These are phyloP conservation scores for Starmerella riodocensis DNA, from an alignment of 805 yeast genomes.

Conservation along the genomic window DNA sequence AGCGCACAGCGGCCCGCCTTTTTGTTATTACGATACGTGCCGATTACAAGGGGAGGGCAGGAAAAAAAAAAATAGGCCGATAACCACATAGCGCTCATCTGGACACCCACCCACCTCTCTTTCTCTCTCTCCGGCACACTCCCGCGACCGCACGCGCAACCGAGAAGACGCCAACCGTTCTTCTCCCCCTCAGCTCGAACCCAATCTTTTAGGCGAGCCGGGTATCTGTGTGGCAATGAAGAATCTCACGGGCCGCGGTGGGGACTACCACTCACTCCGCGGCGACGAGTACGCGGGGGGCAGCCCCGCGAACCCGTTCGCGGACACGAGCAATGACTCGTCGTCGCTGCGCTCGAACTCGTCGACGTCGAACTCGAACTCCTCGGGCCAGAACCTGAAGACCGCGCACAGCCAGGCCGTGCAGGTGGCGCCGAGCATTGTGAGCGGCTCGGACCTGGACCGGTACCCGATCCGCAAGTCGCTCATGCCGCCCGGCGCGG, in stretches of 20 bases:
- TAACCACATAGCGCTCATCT: background rate
- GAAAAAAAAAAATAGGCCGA: no score
- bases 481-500: constrained; percentile 13
- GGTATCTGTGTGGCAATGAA: constrained; percentile 13
- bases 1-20: no score
- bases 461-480: constrained; percentile 27
- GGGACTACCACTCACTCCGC: constrained; percentile 18
- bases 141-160: background rate
- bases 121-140: background rate
- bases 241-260: constrained; percentile 15
- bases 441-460: constrained; percentile 25
- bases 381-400: constrained; percentile 8
- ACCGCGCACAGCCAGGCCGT: background rate
- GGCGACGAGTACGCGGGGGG: constrained; percentile 11
- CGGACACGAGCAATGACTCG: constrained; percentile 17
- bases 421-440: constrained; percentile 13
- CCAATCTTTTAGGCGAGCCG: no score
- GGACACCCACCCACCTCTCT: background rate
- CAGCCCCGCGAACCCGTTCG: constrained; percentile 28
- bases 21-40: no score
- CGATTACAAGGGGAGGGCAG: no score
- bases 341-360: constrained; percentile 13
- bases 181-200: no score
- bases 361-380: constrained; percentile 8
- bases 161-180: no score